These are phyloP conservation scores for Rusavskia elegans DNA, from an alignment of 495 filamentous ascomycete genomes.

Conservation along the genomic window DNA sequence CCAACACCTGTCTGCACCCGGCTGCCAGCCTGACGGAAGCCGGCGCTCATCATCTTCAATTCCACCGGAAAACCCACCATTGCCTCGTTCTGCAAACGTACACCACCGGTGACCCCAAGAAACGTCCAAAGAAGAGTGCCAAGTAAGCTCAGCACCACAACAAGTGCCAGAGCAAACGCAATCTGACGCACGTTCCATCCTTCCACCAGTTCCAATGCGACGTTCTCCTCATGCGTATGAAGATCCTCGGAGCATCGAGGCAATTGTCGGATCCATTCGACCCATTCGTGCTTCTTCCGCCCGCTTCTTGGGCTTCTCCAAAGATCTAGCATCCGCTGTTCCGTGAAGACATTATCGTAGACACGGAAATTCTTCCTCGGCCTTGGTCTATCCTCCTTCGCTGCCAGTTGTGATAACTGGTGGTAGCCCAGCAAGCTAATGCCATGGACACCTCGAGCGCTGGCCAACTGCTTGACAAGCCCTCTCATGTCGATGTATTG, in stretches of 20 bases:
- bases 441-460: slow-evolving; percentile 6
- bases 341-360: slow-evolving; percentile 2
- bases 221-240: neutral
- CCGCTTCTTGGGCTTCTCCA: slow-evolving; percentile 6
- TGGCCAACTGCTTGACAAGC: neutral
- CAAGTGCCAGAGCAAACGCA: neutral
- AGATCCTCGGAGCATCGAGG: slow-evolving; percentile 1
- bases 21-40: slow-evolving; percentile 4
- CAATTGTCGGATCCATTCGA: slow-evolving; percentile 2
- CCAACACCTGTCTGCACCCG: slow-evolving; percentile 9
- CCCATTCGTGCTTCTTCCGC: slow-evolving; percentile 1
- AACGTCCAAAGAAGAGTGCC: slow-evolving; percentile 11
- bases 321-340: slow-evolving; percentile 3
- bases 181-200: slow-evolving; percentile 8
- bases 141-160: slow-evolving; percentile 3
- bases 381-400: neutral
- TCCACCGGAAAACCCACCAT: neutral
- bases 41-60: neutral
- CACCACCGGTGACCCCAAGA: slow-evolving; percentile 2
- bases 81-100: neutral
- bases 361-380: neutral
- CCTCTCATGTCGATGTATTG: slow-evolving; percentile 9
- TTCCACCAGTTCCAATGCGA: slow-evolving; percentile 11
- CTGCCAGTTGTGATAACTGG: slow-evolving; percentile 3
- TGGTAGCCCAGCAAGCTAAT: slow-evolving; percentile 5